Conservation (phyloP, 129 eudicot genomes). For the Erigeron canadensis region DNA sequence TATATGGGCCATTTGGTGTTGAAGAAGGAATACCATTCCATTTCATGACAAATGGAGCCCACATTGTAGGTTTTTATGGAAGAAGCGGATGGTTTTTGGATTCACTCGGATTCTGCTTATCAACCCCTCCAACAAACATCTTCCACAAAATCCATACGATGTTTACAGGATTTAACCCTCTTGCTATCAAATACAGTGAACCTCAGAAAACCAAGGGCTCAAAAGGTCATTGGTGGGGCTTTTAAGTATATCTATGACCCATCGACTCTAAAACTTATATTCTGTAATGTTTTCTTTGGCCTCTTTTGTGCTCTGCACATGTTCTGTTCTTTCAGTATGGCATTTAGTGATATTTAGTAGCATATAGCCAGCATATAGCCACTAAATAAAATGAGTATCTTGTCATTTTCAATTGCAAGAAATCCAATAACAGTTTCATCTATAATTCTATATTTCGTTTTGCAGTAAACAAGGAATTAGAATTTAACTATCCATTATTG, state of each 20-base stretch:
- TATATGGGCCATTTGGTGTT: constrained; percentile 69
- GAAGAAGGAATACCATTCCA: constrained; percentile 65
- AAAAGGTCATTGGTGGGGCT: neutral
- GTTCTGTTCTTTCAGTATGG: neutral
- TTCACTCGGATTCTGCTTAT: constrained; percentile 43
- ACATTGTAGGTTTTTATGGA: constrained; percentile 64
- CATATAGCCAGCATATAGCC: neutral
- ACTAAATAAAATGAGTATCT: neutral
- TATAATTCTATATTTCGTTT: too few relatives aligned
- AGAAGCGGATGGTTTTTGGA: constrained; percentile 65
- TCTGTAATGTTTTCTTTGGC: constrained; percentile 6
- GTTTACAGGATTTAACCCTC: constrained; percentile 29
- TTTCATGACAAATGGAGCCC: constrained; percentile 46
- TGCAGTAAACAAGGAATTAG: too few relatives aligned
- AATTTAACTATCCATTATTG: too few relatives aligned
- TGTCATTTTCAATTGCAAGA: too few relatives aligned
- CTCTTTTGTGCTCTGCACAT: neutral
- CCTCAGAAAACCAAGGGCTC: constrained; percentile 14
- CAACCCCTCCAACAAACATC: constrained; percentile 24
- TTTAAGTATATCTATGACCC: neutral
- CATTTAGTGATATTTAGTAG: neutral
- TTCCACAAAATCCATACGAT: constrained; percentile 28
- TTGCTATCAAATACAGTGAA: neutral
- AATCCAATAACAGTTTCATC: too few relatives aligned
- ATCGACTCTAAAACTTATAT: neutral